Evolutionary conservation across 2,329 filamentous ascomycete genomes (phyloP), one percentile per base, ranked within the genome.

Genomic region (Chalara sp.): DNA sequence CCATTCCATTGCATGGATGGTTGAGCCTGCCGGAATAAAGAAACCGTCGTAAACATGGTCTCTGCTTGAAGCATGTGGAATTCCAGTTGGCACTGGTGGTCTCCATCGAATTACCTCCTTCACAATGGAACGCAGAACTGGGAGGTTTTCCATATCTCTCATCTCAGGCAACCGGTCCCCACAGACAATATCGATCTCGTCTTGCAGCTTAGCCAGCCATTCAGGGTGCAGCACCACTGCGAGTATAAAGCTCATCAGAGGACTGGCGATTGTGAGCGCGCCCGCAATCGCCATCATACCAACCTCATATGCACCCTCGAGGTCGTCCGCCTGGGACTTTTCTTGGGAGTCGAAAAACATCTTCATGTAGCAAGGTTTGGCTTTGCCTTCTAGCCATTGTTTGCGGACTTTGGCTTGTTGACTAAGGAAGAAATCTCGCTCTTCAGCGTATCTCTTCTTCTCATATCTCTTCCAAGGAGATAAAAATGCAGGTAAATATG

Each of bases 81-180:
- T 66, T 6, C 75, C 74, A 33, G 76, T 78, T 5, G 76, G 75
- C 7, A 79, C 75, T 4, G 76, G 74, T 31, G 75, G 75, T 47
- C 76, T 67, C 74, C 75, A 61, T 21, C 59, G 51, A 6, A 58
- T 44, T 5, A 56, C 50, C 47, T 76, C 73, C 42, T 75, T 73
- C 43, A 75, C 63, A 5, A 70, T 56, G 29, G 67, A 67, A 13
- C 66, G 59, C 6, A 76, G 59, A 52, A 74, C 74, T 0, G 70
- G 73, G 28, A 69, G 55, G 33, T 61, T 62, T 6, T 62, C 63
- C 44, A 60, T 60, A 7, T 75, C 72, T 1, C 64, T 57, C 61
- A 65, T 68, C 2, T 54, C 58, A 0, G 72, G 72, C 12, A 69
- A 49, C 2, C 72, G 61, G 6, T 62, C 59, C 4, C 71, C 71